A percentile compares a stretch with the other conserved stretches of the same genome.
Conservation (phyloP, 129 eudicot species). For the Rutidosis leptorrhynchoides region DNA sequence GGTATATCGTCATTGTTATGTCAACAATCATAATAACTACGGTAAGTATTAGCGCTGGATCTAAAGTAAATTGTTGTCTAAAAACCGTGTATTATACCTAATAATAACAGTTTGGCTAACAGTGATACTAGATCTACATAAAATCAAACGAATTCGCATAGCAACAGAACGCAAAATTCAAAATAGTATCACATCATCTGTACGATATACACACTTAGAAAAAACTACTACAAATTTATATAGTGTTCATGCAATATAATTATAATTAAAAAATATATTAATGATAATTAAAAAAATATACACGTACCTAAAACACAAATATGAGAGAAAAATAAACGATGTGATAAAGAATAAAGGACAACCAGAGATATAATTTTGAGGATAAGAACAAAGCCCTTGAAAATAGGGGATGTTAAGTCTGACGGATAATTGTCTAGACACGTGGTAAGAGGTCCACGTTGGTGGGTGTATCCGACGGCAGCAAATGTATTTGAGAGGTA, state of each 20-base stretch:
- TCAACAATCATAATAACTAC: slow-evolving; percentile 4
- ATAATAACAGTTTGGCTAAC: slow-evolving; percentile 1
- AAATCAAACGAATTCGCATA: slow-evolving; percentile 16
- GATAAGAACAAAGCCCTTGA: slow-evolving; percentile 33
- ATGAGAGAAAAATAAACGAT: slow-evolving; percentile 3
- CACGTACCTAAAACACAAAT: slow-evolving; percentile 14
- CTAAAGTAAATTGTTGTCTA: slow-evolving; percentile 8
- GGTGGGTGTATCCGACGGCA: slow-evolving; percentile 30
- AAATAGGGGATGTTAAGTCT: slow-evolving; percentile 3
- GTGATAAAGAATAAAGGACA: slow-evolving; percentile 7
- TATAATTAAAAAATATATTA: too few species aligned
- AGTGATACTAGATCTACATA: slow-evolving; percentile 29
- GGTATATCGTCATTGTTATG: background rate
- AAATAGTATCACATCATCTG: background rate
- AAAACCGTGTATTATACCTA: slow-evolving; percentile 8
- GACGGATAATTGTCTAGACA: slow-evolving; percentile 21
- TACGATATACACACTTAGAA: too few species aligned
- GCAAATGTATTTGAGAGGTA: slow-evolving; percentile 1
- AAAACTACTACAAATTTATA: too few species aligned
- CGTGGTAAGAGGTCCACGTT: slow-evolving; percentile 26
- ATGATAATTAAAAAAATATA: too few species aligned
- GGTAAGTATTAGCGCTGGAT: slow-evolving; percentile 13
- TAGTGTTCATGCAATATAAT: too few species aligned
- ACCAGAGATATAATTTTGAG: background rate
- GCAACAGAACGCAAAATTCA: background rate